Evolutionary conservation across 2,329 filamentous ascomycete genomes (phyloP), one percentile per base, ranked within the genome.

Genomic region (Periglandula ipomoeae): DNA sequence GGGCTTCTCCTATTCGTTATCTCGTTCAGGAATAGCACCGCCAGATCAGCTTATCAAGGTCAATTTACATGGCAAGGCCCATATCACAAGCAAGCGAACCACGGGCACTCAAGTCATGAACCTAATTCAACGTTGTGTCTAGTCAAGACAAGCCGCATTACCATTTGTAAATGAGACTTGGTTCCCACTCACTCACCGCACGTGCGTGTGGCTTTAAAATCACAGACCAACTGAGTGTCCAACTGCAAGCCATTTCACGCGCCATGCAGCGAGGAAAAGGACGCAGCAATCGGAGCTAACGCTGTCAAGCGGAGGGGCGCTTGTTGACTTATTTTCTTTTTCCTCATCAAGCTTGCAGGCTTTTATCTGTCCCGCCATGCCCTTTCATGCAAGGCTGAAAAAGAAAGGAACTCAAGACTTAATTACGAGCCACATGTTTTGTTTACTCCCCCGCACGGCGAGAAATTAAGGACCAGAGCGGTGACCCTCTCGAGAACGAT

Each of bases 241-340:
- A 20, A 20, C 20, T 43, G 40, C 40, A 43, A 30, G 41, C 24
- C 24, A 43, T 43, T 43, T 43, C 22, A 43, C 41, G 24, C 41
- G 23, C 26, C n/a, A 27, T 26, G 24, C 41, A 20, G 23, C n/a
- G 24, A 11, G 19, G 9, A 9, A 43, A 11, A 11, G 26, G 26
- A 27, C 26, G 11, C 11, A 6, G 26, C 26, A 10, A 41, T 24
- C 19, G 22, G 22, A 23, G 19, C 19, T 41, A 41, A 22, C 20
- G 13, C 4, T 23, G 5, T 41, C 27, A 30, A 30, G 27, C 27
- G 27, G 27, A 30, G 27, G 27, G 27, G 8, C 4, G 27, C 27
- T 9, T 10, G n/a, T 34, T 15, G 30, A 34, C 30, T n/a, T 15
- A 5, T 10, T 15, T 6, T 13, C n/a, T 32, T 34, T 15, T 34